A percentile compares a stretch with the other conserved stretches of the same genome.
phyloP scores from a whole-genome alignment of 164 flowering plant genomes.

The Kingdonia uniflora region DNA sequence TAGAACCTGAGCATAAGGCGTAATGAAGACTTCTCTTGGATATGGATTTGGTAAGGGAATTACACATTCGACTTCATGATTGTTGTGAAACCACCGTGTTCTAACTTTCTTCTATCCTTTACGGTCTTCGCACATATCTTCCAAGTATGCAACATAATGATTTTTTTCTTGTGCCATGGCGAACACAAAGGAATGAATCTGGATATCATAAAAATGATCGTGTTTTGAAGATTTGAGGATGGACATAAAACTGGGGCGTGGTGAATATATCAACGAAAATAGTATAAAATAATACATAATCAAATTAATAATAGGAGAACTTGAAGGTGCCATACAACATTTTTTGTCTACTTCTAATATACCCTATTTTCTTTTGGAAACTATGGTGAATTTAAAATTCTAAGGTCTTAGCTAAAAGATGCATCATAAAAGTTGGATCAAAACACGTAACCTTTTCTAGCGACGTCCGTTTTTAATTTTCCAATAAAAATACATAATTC shows the following conservation, averaged over 20 bases:
- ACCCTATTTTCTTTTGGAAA: too few relatives aligned
- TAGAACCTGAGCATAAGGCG: constrained; percentile 77
- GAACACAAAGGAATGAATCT: constrained; percentile 87
- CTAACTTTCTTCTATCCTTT: constrained; percentile 85
- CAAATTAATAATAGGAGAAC: too few relatives aligned
- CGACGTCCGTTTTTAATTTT: too few relatives aligned
- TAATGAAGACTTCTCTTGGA: constrained; percentile 88
- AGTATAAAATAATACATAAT: too few relatives aligned
- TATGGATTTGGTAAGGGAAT: constrained; percentile 47
- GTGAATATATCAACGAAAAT: too few relatives aligned
- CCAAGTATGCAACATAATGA: constrained; percentile 79
- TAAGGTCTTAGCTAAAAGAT: too few relatives aligned
- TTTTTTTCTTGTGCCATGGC: constrained; percentile 84
- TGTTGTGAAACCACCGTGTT: constrained; percentile 96
- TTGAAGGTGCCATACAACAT: too few relatives aligned
- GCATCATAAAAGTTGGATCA: too few relatives aligned
- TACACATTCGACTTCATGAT: constrained; percentile 62
- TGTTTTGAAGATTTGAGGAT: not conserved
- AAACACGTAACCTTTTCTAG: too few relatives aligned
- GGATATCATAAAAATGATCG: constrained; percentile 17
- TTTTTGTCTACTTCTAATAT: too few relatives aligned
- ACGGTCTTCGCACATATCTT: constrained; percentile 95
- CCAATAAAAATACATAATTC: too few relatives aligned
- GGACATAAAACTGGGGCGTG: constrained; percentile 20
- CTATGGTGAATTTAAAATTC: too few relatives aligned